Percentiles rank a stretch among this genome's conserved stretches.
Conservation (phyloP, 768 basidiomycete species). For the Boletus rufocinnamomeus region DNA sequence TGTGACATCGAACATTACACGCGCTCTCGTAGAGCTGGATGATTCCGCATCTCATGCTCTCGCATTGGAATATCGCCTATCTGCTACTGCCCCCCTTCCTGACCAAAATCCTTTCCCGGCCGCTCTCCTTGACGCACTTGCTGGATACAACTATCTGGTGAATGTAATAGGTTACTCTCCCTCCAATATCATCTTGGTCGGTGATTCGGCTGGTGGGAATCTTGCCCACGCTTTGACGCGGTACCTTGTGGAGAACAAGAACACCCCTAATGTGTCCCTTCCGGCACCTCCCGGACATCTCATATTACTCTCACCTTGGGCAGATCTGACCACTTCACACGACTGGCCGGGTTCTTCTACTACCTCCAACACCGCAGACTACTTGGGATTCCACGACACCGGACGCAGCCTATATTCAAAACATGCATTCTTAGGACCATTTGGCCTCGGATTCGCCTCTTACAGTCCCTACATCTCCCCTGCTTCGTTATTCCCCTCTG, state of each 20-base stretch:
- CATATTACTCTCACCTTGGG: conserved; percentile 58
- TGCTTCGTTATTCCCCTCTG: conserved; percentile 43
- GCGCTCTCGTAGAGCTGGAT: conserved; percentile 48
- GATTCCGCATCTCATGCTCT: conserved; percentile 50
- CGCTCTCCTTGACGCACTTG: conserved; percentile 71
- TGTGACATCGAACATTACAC: conserved; percentile 45
- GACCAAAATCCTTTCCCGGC: conserved; percentile 67
- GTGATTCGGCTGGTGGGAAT: conserved; percentile 81
- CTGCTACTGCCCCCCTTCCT: conserved; percentile 44
- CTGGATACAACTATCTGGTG: conserved; percentile 73
- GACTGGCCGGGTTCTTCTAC: conserved; percentile 41
- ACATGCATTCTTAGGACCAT: conserved; percentile 48
- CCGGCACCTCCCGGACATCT: conserved; percentile 50
- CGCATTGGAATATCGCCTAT: conserved; percentile 73
- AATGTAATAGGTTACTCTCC: conserved; percentile 56
- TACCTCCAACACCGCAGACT: conserved; percentile 37
- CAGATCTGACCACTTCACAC: conserved; percentile 47
- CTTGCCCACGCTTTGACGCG: conserved; percentile 63
- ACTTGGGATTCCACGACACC: conserved; percentile 12
- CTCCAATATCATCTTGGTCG: conserved; percentile 61
- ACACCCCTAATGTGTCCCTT: conserved; percentile 29
- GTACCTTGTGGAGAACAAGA: conserved; percentile 56
- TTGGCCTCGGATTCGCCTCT: conserved; percentile 47
- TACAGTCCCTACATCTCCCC: conserved; percentile 61
- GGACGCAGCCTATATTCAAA: conserved; percentile 35